phyloP scores from a whole-genome alignment of 345 rosid genomes.

The Eucalyptus dawsonii region DNA sequence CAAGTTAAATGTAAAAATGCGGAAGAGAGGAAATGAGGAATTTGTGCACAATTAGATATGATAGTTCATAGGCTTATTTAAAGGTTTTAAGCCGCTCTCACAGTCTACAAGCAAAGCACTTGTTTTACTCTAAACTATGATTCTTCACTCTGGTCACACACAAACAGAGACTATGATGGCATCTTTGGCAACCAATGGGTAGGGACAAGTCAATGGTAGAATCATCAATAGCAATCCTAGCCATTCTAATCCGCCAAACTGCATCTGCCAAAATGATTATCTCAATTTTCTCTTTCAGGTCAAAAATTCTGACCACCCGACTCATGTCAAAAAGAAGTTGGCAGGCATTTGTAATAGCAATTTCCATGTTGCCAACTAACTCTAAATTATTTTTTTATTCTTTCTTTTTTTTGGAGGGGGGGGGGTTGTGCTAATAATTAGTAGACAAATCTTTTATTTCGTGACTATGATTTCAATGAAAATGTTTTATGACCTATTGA shows the following conservation, averaged over 20 bases:
- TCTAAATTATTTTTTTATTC: neutral
- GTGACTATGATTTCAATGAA: neutral
- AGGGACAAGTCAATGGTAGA: neutral
- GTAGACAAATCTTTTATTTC: neutral
- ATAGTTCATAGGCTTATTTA: neutral
- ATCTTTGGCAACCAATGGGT: neutral
- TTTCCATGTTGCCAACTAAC: neutral
- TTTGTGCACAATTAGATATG: too few species aligned
- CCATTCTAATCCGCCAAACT: neutral
- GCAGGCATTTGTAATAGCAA: neutral
- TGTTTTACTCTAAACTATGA: neutral
- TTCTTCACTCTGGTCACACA: neutral
- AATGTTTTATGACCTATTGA: neutral
- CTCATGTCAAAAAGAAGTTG: neutral
- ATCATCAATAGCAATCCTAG: neutral
- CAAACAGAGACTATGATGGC: neutral
- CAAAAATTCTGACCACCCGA: neutral
- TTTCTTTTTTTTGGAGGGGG: too few species aligned
- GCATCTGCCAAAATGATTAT: neutral
- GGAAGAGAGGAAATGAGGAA: too few species aligned
- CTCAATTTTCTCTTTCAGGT: neutral
- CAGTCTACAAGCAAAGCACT: neutral
- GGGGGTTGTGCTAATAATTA: neutral
- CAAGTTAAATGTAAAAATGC: too few species aligned
- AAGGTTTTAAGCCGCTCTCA: neutral